Evolutionary conservation across 108 stramenopile genomes (phyloP).

Genomic region (Nannochloropsis gaditana): DNA sequence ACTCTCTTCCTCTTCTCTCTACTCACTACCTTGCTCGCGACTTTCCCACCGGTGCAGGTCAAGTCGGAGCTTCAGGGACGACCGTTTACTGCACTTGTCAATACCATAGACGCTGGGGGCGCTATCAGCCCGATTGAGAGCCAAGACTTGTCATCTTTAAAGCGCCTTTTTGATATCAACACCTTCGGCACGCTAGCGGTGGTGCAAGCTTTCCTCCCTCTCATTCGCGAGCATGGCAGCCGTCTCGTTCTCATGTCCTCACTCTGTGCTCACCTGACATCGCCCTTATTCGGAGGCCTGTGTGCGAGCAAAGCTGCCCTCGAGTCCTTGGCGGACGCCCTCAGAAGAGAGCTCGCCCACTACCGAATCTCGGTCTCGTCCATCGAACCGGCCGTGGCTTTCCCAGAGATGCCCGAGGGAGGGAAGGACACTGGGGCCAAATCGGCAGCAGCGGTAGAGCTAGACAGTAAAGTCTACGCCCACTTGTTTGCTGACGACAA

Average conservation of each 20-base stretch:
- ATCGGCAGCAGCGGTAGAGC: no score
- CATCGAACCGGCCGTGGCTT: constrained; percentile 20
- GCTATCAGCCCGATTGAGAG: neutral
- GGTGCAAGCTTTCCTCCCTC: constrained; percentile 3
- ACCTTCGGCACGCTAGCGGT: neutral
- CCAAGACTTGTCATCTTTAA: neutral
- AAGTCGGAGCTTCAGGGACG: neutral
- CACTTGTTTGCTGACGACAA: neutral
- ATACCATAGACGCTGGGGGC: neutral
- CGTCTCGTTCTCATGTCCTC: neutral
- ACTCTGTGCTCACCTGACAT: neutral
- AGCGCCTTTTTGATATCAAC: neutral
- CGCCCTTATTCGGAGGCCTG: neutral
- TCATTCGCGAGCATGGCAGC: neutral
- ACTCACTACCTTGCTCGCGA: neutral
- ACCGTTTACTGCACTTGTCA: constrained; percentile 8
- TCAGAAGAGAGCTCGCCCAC: constrained; percentile 5
- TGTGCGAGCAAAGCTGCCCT: neutral
- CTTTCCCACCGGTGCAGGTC: neutral
- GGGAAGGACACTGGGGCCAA: neutral
- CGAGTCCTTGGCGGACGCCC: neutral
- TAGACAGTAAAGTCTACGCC: neutral
- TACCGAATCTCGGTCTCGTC: neutral
- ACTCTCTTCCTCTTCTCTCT: neutral
- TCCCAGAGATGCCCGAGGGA: neutral